Evolutionary conservation across 768 basidiomycete genomes (phyloP).

Genomic region (Harrya chromipes): DNA sequence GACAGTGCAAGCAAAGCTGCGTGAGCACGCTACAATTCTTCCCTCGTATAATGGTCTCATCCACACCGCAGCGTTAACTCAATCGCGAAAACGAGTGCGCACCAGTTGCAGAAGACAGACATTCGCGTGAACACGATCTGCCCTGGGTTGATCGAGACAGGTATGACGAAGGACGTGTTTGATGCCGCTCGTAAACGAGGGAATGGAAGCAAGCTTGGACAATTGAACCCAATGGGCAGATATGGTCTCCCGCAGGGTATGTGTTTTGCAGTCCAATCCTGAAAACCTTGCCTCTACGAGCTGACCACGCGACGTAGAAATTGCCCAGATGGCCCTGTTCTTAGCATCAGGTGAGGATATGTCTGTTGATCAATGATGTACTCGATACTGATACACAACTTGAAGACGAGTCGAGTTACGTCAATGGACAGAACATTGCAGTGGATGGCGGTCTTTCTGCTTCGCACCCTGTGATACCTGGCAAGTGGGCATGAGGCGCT

Average conservation of each 20-base stretch:
- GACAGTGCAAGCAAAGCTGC: conserved; percentile 94
- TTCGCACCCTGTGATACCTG: conserved; percentile 77
- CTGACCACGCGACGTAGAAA: conserved; percentile 49
- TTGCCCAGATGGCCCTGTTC: conserved; percentile 83
- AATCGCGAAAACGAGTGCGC: conserved; percentile 78
- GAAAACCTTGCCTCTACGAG: conserved; percentile 14
- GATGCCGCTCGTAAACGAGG: conserved; percentile 74
- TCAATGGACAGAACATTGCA: conserved; percentile 85
- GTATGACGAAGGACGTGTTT: conserved; percentile 82
- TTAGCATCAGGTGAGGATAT: conserved; percentile 71
- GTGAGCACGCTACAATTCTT: conserved; percentile 42
- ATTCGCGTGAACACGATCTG: conserved; percentile 89
- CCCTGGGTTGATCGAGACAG: conserved; percentile 91
- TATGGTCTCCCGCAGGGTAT: conserved; percentile 80
- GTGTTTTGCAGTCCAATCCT: conserved; percentile 5
- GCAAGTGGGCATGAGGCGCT: conserved; percentile 55
- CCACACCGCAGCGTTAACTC: conserved; percentile 66
- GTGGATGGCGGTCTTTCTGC: conserved; percentile 85
- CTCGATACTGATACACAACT: conserved; percentile 7
- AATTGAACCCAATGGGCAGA: conserved; percentile 76
- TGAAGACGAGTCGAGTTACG: conserved; percentile 84
- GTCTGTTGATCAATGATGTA: not conserved
- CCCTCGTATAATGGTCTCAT: conserved; percentile 4
- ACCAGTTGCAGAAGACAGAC: conserved; percentile 76
- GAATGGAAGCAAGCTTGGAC: conserved; percentile 70